A percentile compares a stretch with the other conserved stretches of the same genome.
Conservation (phyloP, 2,329 filamentous ascomycete genomes). For the Aureobasidium sp. region DNA sequence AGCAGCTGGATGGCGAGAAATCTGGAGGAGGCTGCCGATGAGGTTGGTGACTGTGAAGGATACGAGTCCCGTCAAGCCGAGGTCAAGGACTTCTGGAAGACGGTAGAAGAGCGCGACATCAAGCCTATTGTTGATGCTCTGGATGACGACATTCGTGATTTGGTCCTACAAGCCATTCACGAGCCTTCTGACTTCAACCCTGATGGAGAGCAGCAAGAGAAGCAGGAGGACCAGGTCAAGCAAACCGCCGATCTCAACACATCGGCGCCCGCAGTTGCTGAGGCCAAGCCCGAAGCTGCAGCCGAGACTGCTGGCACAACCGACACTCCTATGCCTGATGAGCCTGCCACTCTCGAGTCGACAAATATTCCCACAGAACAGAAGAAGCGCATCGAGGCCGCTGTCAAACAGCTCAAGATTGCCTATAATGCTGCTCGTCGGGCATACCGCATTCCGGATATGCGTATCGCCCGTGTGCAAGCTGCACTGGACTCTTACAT, state of each 20-base stretch:
- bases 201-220: constrained; percentile 20
- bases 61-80: constrained; percentile 67
- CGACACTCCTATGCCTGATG: constrained; percentile 10
- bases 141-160: constrained; percentile 56
- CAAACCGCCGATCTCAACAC: constrained; percentile 9
- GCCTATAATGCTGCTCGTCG: constrained; percentile 79
- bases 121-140: constrained; percentile 57
- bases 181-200: constrained; percentile 27
- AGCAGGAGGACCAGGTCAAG: constrained; percentile 22
- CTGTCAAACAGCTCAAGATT: constrained; percentile 57
- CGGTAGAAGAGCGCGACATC: constrained; percentile 73
- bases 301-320: constrained; percentile 13
- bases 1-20: constrained; percentile 78
- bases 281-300: constrained; percentile 13
- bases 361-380: constrained; percentile 14
- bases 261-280: constrained; percentile 2
- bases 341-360: background rate
- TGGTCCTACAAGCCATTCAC: constrained; percentile 54
- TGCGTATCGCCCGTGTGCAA: constrained; percentile 69
- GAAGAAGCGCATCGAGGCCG: constrained; percentile 32
- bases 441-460: constrained; percentile 69
- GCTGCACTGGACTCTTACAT: constrained; percentile 66
- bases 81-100: constrained; percentile 72
- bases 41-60: constrained; percentile 63
- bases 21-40: constrained; percentile 68